phyloP scores from a whole-genome alignment of 2,329 filamentous ascomycete genomes.

The Dothiorella sarmentorum region DNA sequence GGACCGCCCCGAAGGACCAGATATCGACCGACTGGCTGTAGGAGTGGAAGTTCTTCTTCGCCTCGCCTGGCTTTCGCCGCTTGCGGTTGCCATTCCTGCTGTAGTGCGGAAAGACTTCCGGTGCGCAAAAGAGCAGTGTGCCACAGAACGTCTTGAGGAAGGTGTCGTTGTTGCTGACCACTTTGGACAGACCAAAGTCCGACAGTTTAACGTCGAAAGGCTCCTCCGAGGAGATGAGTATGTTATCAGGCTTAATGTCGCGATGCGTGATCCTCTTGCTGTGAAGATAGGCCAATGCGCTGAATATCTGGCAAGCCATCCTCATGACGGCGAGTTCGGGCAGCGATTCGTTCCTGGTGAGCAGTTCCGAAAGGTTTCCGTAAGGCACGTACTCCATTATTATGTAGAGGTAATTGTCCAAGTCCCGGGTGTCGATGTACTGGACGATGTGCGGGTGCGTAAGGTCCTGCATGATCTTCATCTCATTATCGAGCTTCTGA shows the following conservation, averaged over 20 bases:
- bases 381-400: constrained; percentile 91
- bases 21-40: constrained; percentile 93
- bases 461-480: constrained; percentile 88
- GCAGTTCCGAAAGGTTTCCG: constrained; percentile 76
- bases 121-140: constrained; percentile 91
- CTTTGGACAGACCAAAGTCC: constrained; percentile 95
- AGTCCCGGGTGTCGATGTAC: constrained; percentile 85
- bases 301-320: constrained; percentile 73
- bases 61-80: constrained; percentile 48
- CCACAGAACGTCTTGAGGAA: constrained; percentile 96
- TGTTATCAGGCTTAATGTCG: constrained; percentile 99
- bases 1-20: constrained; percentile 90
- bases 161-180: constrained; percentile 83
- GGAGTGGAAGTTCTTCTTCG: constrained; percentile 48
- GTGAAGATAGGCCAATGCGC: constrained; percentile 84
- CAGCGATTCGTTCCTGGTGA: constrained; percentile 61
- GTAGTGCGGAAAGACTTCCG: constrained; percentile 89
- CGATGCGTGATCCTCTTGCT: constrained; percentile 87
- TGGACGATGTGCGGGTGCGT: constrained; percentile 86
- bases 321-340: constrained; percentile 65
- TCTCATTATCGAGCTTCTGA: constrained; percentile 92
- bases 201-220: constrained; percentile 86
- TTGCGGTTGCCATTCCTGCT: constrained; percentile 63
- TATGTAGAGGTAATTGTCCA: constrained; percentile 79
- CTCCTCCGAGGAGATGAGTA: constrained; percentile 70